A percentile compares a stretch with the other conserved stretches of the same genome.
phyloP scores from a whole-genome alignment of 2,329 filamentous ascomycete genomes.

The Penicillium sp. region DNA sequence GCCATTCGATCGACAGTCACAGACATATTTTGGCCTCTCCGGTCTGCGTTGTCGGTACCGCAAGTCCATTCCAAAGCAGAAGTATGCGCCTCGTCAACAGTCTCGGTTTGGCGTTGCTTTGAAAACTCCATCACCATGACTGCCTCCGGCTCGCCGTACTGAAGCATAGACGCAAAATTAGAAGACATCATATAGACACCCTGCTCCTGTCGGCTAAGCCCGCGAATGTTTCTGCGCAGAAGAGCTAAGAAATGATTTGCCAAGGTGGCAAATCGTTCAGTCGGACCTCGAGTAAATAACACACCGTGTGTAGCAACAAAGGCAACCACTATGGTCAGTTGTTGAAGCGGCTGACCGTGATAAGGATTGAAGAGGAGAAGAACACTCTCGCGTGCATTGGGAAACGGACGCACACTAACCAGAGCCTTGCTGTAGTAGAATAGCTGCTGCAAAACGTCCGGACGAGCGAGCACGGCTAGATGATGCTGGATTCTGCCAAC shows the following conservation, averaged over 20 bases:
- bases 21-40: not conserved
- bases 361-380: constrained; percentile 54
- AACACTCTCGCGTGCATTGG: constrained; percentile 56
- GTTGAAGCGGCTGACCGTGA: constrained; percentile 34
- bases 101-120: constrained; percentile 10
- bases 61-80: constrained; percentile 22
- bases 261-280: constrained; percentile 40
- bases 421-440: constrained; percentile 61
- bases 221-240: constrained; percentile 49
- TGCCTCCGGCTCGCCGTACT: constrained; percentile 49
- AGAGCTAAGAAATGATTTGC: constrained; percentile 43
- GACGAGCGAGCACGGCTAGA: constrained; percentile 65
- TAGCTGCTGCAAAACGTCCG: constrained; percentile 57
- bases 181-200: constrained; percentile 55
- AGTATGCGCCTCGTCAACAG: constrained; percentile 8
- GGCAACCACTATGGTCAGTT: constrained; percentile 42
- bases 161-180: constrained; percentile 56
- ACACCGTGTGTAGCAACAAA: constrained; percentile 56
- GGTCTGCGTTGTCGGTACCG: not conserved
- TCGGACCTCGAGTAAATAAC: constrained; percentile 41
- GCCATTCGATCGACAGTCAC: constrained; percentile 23
- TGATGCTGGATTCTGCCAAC: constrained; percentile 85
- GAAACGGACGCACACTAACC: constrained; percentile 54
- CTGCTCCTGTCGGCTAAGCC: constrained; percentile 51
- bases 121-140: constrained; percentile 30